phyloP scores from a whole-genome alignment of 2,329 filamentous ascomycete species.

The Fusarium irregulare region DNA sequence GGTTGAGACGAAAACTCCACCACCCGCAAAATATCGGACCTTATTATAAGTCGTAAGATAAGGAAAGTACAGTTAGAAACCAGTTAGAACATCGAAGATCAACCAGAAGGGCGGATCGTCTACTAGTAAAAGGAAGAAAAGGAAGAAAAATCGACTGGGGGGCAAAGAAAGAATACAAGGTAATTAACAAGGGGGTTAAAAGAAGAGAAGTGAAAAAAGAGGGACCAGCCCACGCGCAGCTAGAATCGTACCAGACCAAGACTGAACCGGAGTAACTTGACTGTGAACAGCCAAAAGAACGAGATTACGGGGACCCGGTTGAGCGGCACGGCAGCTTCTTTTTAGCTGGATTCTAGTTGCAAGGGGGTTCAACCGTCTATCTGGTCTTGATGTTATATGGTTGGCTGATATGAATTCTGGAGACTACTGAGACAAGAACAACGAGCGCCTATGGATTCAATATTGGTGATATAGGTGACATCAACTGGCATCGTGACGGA shows the following conservation, averaged over 20 bases:
- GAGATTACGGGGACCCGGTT: conserved; percentile 32
- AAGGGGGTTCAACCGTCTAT: conserved; percentile 6
- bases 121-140: conserved; percentile 22
- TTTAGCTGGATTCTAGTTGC: conserved; percentile 14
- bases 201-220: conserved; percentile 22
- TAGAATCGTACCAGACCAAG: conserved; percentile 46
- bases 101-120: conserved; percentile 24
- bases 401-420: conserved; percentile 17
- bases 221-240: conserved; percentile 45
- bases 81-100: conserved; percentile 31
- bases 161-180: conserved; percentile 5
- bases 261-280: conserved; percentile 28
- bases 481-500: conserved; percentile 33
- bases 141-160: conserved; percentile 12
- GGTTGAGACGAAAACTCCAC: conserved; percentile 9
- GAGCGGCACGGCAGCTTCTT: conserved; percentile 21
- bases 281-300: conserved; percentile 28
- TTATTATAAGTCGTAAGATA: conserved; percentile 19
- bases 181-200: conserved; percentile 22
- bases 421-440: background rate
- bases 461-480: conserved; percentile 27
- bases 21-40: conserved; percentile 9
- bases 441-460: conserved; percentile 23
- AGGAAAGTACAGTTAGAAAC: conserved; percentile 16
- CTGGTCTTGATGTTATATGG: conserved; percentile 31